These are phyloP conservation scores for Backusella mclennaniae DNA, from an alignment of 192 early-diverging fungal species.

Conservation along the genomic window DNA sequence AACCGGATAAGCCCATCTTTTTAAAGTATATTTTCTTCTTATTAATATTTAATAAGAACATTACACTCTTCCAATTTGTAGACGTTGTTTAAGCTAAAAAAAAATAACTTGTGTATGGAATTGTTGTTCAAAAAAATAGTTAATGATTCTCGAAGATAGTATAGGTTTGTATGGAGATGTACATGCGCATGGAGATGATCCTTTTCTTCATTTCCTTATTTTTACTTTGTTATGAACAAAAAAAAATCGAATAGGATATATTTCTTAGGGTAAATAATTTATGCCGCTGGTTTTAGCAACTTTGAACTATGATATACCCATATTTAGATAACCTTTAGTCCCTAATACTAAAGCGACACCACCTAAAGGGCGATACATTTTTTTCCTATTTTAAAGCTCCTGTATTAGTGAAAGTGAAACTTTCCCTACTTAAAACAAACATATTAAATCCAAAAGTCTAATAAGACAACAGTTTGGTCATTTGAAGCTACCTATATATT, in stretches of 20 bases:
- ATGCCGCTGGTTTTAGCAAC: not conserved
- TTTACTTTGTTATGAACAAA: not conserved
- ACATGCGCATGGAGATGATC: not conserved
- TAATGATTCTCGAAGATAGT: not conserved
- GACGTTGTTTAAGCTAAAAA: not conserved
- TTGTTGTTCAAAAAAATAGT: not conserved
- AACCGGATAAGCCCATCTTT: not conserved
- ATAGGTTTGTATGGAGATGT: not conserved
- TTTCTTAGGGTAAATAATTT: not conserved
- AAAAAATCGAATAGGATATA: not conserved
- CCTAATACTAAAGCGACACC: constrained; percentile 2
- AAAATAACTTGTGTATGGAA: not conserved
- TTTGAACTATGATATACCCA: not conserved
- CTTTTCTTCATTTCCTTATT: not conserved
- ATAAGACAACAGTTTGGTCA: not conserved
- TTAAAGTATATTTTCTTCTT: not conserved
- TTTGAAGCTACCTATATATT: not conserved
- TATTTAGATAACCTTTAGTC: constrained; percentile 1
- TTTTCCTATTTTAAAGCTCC: not conserved
- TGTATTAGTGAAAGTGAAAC: not conserved
- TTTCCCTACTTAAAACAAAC: constrained; percentile 3
- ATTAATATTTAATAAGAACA: not conserved
- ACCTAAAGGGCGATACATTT: not conserved
- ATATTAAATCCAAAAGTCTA: not conserved
- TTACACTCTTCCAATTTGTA: not conserved